Evolutionary conservation across 2,329 filamentous ascomycete genomes (phyloP).

Genomic region (Taxawa tesnikishii): DNA sequence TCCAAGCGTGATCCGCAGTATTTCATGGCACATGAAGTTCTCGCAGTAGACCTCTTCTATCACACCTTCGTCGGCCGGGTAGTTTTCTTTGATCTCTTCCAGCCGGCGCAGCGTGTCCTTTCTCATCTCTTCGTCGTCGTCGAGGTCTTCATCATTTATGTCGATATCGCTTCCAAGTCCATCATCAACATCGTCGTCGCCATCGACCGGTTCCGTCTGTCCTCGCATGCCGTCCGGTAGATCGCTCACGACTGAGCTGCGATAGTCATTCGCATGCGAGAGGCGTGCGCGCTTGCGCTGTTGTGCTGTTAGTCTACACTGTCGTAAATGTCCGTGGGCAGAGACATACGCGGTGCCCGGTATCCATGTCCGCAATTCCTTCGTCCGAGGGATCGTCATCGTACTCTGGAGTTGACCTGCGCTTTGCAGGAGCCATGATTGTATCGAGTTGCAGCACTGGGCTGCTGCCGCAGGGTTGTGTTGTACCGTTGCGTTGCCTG

Average conservation of each 20-base stretch:
- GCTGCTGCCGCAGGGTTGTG: too few species aligned
- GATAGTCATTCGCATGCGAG: background rate
- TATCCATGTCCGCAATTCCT: too few species aligned
- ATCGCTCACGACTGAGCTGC: background rate
- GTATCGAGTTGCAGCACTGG: too few species aligned
- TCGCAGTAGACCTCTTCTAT: constrained; percentile 76
- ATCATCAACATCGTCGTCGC: background rate
- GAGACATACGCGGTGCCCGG: too few species aligned
- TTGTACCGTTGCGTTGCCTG: too few species aligned
- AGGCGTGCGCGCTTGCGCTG: background rate
- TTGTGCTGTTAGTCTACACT: too few species aligned
- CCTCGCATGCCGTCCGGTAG: background rate
- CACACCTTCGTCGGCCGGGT: constrained; percentile 70
- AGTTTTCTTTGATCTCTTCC: constrained; percentile 42
- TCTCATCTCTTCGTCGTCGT: constrained; percentile 28
- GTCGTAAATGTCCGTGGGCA: too few species aligned
- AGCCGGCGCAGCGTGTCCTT: constrained; percentile 18
- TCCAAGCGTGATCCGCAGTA: constrained; percentile 71
- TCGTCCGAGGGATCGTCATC: too few species aligned
- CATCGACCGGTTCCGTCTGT: background rate
- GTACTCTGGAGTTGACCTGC: too few species aligned
- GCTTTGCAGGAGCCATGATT: too few species aligned
- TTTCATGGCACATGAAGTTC: constrained; percentile 94
- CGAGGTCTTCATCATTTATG: constrained; percentile 1
- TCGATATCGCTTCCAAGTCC: background rate